Conservation (phyloP, 176 grass and related monocot species). For the Saccharum spontaneum region DNA sequence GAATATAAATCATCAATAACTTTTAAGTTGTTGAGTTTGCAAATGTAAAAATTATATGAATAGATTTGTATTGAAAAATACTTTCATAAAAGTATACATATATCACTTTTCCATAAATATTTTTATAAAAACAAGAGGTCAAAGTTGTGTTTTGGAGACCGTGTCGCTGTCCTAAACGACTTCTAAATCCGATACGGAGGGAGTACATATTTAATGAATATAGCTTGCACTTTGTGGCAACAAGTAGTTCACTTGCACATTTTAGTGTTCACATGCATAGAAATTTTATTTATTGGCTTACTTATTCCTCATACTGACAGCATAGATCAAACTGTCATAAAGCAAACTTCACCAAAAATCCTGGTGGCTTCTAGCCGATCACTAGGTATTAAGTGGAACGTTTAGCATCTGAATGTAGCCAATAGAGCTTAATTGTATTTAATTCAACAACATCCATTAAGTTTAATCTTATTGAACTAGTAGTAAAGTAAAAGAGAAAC, state of each 20-base stretch:
- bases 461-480: neutral
- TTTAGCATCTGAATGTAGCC: neutral
- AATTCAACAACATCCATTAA: slow-evolving; percentile 4
- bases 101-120: too few relatives aligned
- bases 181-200: too few relatives aligned
- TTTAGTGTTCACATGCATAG: neutral
- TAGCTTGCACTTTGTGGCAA: slow-evolving; percentile 5
- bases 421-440: neutral
- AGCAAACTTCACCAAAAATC: neutral
- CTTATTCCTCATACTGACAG: neutral
- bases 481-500: slow-evolving; percentile 15
- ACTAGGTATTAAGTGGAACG: neutral
- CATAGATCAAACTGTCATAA: neutral
- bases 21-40: too few relatives aligned
- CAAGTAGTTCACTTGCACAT: neutral
- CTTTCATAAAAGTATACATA: too few relatives aligned
- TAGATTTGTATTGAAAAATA: too few relatives aligned
- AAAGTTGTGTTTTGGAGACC: too few relatives aligned
- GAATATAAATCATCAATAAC: too few relatives aligned
- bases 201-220: neutral
- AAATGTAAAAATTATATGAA: too few relatives aligned
- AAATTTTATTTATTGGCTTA: neutral
- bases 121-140: too few relatives aligned
- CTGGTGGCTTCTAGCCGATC: neutral
- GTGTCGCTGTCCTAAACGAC: too few relatives aligned